Evolutionary conservation across 495 filamentous ascomycete genomes (phyloP), one percentile per base, ranked within the genome.

Genomic region (Durotheca rogersii): DNA sequence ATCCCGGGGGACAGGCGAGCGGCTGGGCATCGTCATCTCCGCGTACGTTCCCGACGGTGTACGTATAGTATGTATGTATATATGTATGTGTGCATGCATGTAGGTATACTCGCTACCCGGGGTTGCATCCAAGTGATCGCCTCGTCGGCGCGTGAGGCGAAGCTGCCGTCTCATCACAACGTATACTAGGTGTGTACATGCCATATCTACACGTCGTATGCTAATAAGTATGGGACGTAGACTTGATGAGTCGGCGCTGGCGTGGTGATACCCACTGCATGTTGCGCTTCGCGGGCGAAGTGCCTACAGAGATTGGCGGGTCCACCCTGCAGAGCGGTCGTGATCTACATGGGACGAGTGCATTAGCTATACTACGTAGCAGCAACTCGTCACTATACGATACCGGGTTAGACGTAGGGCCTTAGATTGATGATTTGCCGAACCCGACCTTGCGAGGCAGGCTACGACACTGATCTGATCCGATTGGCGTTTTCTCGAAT

Each of bases 341-440:
- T 54, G 56, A 59, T 59, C 46, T 54, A 59, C 56, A 51, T 47
- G 46, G 49, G 41, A 54, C 47, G 40, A 31, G 46, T 54, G 56
- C 50, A 47, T 59, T 52, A 53, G 56, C 49, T 51, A 53, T 45
- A 53, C n/a, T n/a, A n/a, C n/a, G n/a, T n/a, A n/a, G n/a, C n/a
- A n/a, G n/a, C n/a, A n/a, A 50, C 46, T 44, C 36, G 48, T 54
- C 50, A 59, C 45, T 36, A 53, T 54, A 37, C 43, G 44, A 19
- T 33, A 31, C 47, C 9, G 23, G 23, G 23, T 9, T 4, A 9
- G 23, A 27, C 41, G 32, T 12, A 51, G 36, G 48, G 50, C 41
- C 41, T 47, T 9, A 53, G 35, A 51, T 53, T 40, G 32, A 51
- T 54, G 49, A 46, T 47, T 47, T 59, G 56, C 50, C 45, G 50